A percentile compares a stretch with the other conserved stretches of the same genome.
phyloP scores from a whole-genome alignment of 306 rosid genomes.

The Inga leiocalycina region DNA sequence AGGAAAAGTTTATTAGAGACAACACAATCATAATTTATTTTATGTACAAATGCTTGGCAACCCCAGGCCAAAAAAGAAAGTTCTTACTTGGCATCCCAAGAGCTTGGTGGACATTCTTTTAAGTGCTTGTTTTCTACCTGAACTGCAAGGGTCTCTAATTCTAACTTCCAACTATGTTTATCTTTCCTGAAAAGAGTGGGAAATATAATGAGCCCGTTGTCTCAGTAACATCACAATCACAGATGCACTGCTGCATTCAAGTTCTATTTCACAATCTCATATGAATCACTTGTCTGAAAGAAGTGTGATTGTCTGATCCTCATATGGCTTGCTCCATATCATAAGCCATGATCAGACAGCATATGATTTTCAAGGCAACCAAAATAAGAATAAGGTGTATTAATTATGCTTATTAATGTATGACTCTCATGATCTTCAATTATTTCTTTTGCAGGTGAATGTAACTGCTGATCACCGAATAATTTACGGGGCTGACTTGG shows the following conservation, averaged over 20 bases:
- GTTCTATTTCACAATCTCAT: conserved; percentile 13
- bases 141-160: conserved; percentile 2
- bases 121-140: neutral
- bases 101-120: neutral
- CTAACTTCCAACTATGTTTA: neutral
- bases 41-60: neutral
- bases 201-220: neutral
- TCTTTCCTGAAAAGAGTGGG: neutral
- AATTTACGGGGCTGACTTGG: conserved; percentile 90
- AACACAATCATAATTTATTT: neutral
- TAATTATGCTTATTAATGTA: neutral
- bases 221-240: neutral
- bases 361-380: neutral
- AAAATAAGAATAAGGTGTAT: neutral
- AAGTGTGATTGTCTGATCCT: neutral
- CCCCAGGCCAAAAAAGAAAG: neutral
- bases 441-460: conserved; percentile 70
- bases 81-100: neutral
- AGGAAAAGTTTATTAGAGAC: neutral
- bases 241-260: neutral
- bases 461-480: conserved; percentile 94
- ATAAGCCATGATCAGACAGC: neutral
- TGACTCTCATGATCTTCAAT: conserved; percentile 12
- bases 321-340: neutral
- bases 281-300: neutral